Evolutionary conservation across 352 stramenopile species (phyloP), one percentile per base, ranked within the genome.

Genomic region (Globisporangium sylvaticum): DNA sequence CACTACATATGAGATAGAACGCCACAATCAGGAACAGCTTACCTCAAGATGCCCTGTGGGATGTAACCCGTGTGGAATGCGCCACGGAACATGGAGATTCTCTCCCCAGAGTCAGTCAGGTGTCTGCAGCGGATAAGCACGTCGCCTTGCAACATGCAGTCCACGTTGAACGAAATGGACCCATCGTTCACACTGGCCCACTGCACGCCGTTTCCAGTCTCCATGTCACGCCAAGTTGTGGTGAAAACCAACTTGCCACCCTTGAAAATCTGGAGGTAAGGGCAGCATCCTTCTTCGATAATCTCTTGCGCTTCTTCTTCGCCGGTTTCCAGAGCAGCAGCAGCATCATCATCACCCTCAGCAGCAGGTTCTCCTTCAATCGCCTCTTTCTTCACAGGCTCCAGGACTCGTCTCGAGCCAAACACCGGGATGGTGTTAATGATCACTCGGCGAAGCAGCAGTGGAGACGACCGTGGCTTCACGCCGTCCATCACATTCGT

Each of bases 51-150:
- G 22, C 96, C 95, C 37, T 96, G 88, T 5, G 96, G 95, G 48
- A 98, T 96, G 73, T 99, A 99, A 2, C 97, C 97, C n/a, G 96
- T 99, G 80, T 99, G 97, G 74, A 99, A 99, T 15, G 94, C 96
- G 9, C 94, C 96, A 60, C 97, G 91, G 76, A 99, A 99, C 95
- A 99, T 99, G 15, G 86, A 97, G 50, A 98, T 80, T 0, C 95
- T 83, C 72, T 97, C 80, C 29, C 89, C 87, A 61, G 78, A 69
- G 64, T 94, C 83, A 22, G 92, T 98, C 18, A 99, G 75, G 71
- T 99, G 97, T 39, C 97, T 90, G 78, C 96, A 98, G 39, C 97
- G 95, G 29, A 99, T 83, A 9, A 99, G 76, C 60, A 99, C 89
- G 72, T 99, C 97, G 27, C 97, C 97, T 62, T 99, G 96, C n/a